Percentiles rank a stretch among this genome's conserved stretches.
phyloP scores from a whole-genome alignment of 768 basidiomycete genomes.

The Kwoniella newhampshirensis region DNA sequence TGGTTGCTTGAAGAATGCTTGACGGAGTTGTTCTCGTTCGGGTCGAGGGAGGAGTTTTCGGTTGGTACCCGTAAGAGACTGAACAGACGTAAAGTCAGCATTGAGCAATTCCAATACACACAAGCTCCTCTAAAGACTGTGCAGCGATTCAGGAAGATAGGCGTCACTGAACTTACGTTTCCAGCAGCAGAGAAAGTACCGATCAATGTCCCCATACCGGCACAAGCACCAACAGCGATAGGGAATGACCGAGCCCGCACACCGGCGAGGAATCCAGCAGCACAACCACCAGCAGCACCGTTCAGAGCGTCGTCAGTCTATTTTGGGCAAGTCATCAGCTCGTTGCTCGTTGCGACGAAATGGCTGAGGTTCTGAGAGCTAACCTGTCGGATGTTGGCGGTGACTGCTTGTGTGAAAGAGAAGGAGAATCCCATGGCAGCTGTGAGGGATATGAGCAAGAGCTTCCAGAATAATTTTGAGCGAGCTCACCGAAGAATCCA shows the following conservation, averaged over 20 bases:
- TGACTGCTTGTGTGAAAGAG: slow-evolving; percentile 73
- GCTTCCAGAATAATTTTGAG: neutral
- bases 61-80: slow-evolving; percentile 48
- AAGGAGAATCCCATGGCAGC: slow-evolving; percentile 88
- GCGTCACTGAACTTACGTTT: slow-evolving; percentile 49
- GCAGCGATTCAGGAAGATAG: neutral
- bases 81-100: neutral
- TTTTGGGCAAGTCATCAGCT: too few species aligned
- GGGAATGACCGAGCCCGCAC: slow-evolving; percentile 83
- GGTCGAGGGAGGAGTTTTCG: slow-evolving; percentile 40
- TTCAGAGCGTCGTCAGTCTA: slow-evolving; percentile 71
- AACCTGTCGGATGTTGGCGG: slow-evolving; percentile 73
- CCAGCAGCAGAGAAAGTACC: slow-evolving; percentile 81
- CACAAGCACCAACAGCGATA: slow-evolving; percentile 74
- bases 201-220: slow-evolving; percentile 71
- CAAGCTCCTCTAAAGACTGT: too few species aligned
- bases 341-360: neutral
- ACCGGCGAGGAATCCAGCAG: slow-evolving; percentile 88
- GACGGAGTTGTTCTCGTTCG: slow-evolving; percentile 67
- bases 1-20: slow-evolving; percentile 78
- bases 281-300: slow-evolving; percentile 82
- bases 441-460: slow-evolving; percentile 46
- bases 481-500: slow-evolving; percentile 77
- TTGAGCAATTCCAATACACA: slow-evolving; percentile 23
- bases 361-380: slow-evolving; percentile 41